These are phyloP conservation scores for Pythium rishiriense DNA, from an alignment of 352 stramenopile genomes.

Conservation along the genomic window DNA sequence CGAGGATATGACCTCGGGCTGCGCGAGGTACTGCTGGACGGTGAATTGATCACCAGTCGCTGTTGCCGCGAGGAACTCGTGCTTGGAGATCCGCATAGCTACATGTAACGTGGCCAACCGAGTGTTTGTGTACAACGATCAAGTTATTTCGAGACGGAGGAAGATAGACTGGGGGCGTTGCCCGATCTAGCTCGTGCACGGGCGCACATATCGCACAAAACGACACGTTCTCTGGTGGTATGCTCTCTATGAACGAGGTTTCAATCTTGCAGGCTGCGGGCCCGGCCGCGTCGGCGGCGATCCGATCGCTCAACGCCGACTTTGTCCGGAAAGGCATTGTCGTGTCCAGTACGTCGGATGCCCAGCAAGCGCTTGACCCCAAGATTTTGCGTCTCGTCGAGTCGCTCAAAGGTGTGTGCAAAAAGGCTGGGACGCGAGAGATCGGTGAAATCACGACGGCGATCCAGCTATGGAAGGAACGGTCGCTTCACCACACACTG, in stretches of 20 bases:
- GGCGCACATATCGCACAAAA: background rate
- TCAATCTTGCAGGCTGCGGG: background rate
- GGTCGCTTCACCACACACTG: constrained; percentile 55
- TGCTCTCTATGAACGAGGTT: background rate
- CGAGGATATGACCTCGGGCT: background rate
- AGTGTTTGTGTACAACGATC: too few species aligned
- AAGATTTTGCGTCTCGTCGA: constrained; percentile 22
- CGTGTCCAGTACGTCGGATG: constrained; percentile 4
- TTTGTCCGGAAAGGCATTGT: constrained; percentile 43
- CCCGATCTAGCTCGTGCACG: too few species aligned
- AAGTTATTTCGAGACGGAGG: background rate
- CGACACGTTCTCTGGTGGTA: too few species aligned
- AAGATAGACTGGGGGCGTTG: too few species aligned
- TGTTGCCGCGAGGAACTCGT: background rate
- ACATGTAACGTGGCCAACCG: too few species aligned
- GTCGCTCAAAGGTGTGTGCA: constrained; percentile 24
- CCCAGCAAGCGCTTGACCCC: background rate
- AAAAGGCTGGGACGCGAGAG: constrained; percentile 14
- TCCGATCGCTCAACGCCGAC: constrained; percentile 33
- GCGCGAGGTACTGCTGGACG: constrained; percentile 1
- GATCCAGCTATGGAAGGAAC: constrained; percentile 65
- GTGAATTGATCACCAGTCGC: background rate
- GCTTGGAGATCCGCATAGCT: constrained; percentile 5
- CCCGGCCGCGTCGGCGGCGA: constrained; percentile 5
- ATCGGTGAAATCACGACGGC: constrained; percentile 20